Evolutionary conservation across 768 basidiomycete genomes (phyloP), one percentile per base, ranked within the genome.

Genomic region (Rubroboletus pulcherrimus): DNA sequence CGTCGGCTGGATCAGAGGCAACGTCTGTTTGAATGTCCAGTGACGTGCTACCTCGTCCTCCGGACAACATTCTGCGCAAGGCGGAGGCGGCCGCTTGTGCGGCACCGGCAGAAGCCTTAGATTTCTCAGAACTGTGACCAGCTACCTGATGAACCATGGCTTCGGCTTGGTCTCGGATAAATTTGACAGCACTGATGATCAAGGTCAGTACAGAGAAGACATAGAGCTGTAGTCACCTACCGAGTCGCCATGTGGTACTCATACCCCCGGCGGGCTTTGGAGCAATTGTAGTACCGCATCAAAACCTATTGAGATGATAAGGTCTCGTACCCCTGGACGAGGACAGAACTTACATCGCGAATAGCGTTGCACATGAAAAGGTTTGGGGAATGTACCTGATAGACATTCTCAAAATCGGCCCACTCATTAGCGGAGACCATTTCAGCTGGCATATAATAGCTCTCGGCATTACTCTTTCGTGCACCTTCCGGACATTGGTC

Each of bases 221-320:
- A 51, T 26, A 19, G 19, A 38, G 8, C 49, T 53, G 40, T n/a
- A 11, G 4, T 44, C 30, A 64, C 82, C 62, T 70, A 90, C 87
- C 86, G 83, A 12, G 89, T 84, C 9, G 93, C 90, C 80, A 94
- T 83, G 65, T 93, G 89, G 66, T 94, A 95, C 69, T 94, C 92
- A 50, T 90, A 82, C 19, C 89, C 88, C 61, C 82, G 79, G 40
- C 91, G 79, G 26, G 85, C 81, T 44, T 85, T 80, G 37, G 86
- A 89, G 63, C 88, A 89, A 66, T 90, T 87, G 63, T 92, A 95
- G 71, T 97, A 97, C 65, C 89, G 86, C 73, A 90, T 81, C 70
- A 94, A 78, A 56, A 96, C 84, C 89, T 95, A 64, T 49, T 59
- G 12, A 62, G 56, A 68, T 58, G 41, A 55, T 54, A 9, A 45